Base-by-base conservation (phyloP, 352 stramenopile genomes). In the Globisporangium mamillatum region DNA sequence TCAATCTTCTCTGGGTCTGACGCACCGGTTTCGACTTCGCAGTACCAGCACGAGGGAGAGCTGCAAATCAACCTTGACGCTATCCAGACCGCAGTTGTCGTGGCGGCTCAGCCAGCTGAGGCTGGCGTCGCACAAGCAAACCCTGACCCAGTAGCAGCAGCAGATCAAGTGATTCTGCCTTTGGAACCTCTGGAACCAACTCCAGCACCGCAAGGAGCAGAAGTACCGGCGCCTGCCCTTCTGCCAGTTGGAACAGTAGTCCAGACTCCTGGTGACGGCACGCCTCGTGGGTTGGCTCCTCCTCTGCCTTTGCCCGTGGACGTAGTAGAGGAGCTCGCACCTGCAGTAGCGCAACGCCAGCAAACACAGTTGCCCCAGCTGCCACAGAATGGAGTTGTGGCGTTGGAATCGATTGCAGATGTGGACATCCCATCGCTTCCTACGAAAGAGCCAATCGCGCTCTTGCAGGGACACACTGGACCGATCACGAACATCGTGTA, bases 401-500 rank as follows among this genome's bases (percentile, higher is more conserved):
- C 78, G 6, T 72, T 75, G 16, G 63, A 77, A n/a, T 75, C 76
- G 24, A 66, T 90, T 14, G 80, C 71, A 9, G 82, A 89, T 38
- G 77, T 79, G 12, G 78, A 78, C 44, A 70, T 88, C 22, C 80
- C 77, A 2, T 64, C 63, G 12, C 58, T 81, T 24, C 72, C 73
- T 16, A 82, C 74, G 36, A 82, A 83, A 34, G 81, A 91, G 25
- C 80, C 83, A 6, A 79, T 89, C 55, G 80, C 80, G 10, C 67
- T 84, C 24, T 67, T 98, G 34, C 84, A 89, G 63, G 95, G 92
- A 3, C 95, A 98, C 76, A 87, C 95, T 50, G 92, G 89, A 53
- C 80, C 93, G n/a, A 93, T 99, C 41, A 98, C 95, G 22, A 97
- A 98, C 73, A 89, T 98, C 24, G 81, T 92, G 22, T 98, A 98